A percentile compares a stretch with the other conserved stretches of the same genome.
Conservation (phyloP, 2,329 filamentous ascomycete species). For the Orbilia blumenaviensis region DNA sequence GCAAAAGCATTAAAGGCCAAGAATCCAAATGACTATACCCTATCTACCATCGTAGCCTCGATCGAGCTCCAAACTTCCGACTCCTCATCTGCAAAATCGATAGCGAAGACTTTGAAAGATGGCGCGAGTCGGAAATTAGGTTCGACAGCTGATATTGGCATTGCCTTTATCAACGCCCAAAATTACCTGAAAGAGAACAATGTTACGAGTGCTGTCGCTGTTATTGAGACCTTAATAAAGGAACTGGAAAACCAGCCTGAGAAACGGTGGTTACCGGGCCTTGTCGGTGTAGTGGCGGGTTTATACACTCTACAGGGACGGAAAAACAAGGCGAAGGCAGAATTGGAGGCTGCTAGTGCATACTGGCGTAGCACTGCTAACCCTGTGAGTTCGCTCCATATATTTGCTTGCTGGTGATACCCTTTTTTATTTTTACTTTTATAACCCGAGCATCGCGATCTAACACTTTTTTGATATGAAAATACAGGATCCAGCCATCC, state of each 20-base stretch:
- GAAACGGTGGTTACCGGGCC: slow-evolving; percentile 71
- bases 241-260: slow-evolving; percentile 60
- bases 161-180: slow-evolving; percentile 56
- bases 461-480: not conserved
- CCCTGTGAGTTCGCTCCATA: slow-evolving; percentile 48
- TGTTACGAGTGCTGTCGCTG: slow-evolving; percentile 55
- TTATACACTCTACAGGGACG: slow-evolving; percentile 81
- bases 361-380: slow-evolving; percentile 74
- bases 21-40: slow-evolving; percentile 39
- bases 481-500: slow-evolving; percentile 67
- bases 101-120: slow-evolving; percentile 68
- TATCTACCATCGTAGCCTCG: slow-evolving; percentile 34
- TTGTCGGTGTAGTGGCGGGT: slow-evolving; percentile 80
- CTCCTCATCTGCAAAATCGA: slow-evolving; percentile 71
- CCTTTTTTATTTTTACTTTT: not conserved
- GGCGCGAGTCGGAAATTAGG: slow-evolving; percentile 20
- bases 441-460: no score
- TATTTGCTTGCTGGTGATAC: no score
- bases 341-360: slow-evolving; percentile 79
- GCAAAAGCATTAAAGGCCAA: slow-evolving; percentile 15
- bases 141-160: slow-evolving; percentile 54
- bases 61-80: slow-evolving; percentile 61
- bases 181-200: slow-evolving; percentile 55
- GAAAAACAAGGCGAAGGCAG: slow-evolving; percentile 73
- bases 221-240: slow-evolving; percentile 53